Evolutionary conservation across 805 yeast species (phyloP).

Genomic region (Metschnikowia kunwiensis): DNA sequence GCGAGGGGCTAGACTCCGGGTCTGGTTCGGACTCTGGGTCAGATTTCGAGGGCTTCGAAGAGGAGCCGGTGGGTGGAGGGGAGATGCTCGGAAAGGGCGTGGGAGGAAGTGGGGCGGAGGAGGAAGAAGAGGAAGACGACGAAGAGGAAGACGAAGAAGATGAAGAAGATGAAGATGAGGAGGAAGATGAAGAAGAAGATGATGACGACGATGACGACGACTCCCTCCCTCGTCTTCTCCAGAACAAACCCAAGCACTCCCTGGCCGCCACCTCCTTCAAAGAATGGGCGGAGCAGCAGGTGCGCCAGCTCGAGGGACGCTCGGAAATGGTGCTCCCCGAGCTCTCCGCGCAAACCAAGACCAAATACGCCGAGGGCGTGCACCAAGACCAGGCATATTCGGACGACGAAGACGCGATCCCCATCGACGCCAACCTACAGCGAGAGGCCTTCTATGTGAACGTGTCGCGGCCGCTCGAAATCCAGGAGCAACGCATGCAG

Average conservation of each 20-base stretch:
- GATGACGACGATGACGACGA: conserved; percentile 28
- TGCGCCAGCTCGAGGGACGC: conserved; percentile 61
- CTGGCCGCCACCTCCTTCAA: conserved; percentile 59
- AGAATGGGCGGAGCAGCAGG: conserved; percentile 82
- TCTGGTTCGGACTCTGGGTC: conserved; percentile 31
- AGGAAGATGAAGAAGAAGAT: conserved; percentile 29
- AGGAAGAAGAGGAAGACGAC: conserved; percentile 12
- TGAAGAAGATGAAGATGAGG: conserved; percentile 30
- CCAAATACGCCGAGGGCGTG: conserved; percentile 55
- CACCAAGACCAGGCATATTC: conserved; percentile 52
- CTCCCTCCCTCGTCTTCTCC: conserved; percentile 32
- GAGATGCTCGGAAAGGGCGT: conserved; percentile 17
- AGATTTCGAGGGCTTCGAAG: conserved; percentile 12
- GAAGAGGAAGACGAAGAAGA: conserved; percentile 27
- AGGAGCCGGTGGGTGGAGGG: neutral
- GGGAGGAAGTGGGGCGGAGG: neutral
- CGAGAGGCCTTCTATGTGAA: conserved; percentile 68
- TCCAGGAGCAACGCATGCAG: conserved; percentile 64
- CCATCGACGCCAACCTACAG: conserved; percentile 49
- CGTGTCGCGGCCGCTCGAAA: conserved; percentile 60
- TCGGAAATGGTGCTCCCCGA: conserved; percentile 42
- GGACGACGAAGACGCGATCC: conserved; percentile 57
- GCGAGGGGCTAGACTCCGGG: conserved; percentile 11
- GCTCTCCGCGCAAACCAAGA: conserved; percentile 46
- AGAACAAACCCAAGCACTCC: conserved; percentile 44